Conservation (phyloP, 148 eudicot species). For the Cornus kousa region DNA sequence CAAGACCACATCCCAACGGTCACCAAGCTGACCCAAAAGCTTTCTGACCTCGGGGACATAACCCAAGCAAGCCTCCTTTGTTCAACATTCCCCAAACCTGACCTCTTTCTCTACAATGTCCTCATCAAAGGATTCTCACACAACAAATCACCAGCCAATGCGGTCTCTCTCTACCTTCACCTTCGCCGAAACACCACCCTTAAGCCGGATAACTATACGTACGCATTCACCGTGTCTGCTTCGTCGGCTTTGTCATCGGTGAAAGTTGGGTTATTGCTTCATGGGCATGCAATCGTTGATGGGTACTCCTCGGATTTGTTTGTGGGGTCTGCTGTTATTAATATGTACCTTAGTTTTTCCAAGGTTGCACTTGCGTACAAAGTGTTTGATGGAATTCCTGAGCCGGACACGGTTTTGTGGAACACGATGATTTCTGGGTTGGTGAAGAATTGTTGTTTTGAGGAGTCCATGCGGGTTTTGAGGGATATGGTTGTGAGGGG, state of each 20-base stretch:
- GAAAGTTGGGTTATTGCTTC: conserved; percentile 52
- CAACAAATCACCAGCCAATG: conserved; percentile 24
- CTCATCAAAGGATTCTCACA: conserved; percentile 38
- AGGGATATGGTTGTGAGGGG: conserved; percentile 49
- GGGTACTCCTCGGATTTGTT: conserved; percentile 63
- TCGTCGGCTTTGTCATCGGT: conserved; percentile 30
- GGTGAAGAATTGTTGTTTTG: conserved; percentile 51
- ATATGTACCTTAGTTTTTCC: conserved; percentile 46
- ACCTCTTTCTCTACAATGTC: conserved; percentile 58
- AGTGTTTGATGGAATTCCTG: conserved; percentile 63
- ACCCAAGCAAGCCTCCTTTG: conserved; percentile 48
- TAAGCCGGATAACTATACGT: conserved; percentile 49
- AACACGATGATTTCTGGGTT: conserved; percentile 75
- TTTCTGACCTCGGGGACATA: conserved; percentile 41
- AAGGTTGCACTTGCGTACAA: conserved; percentile 40
- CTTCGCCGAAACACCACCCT: conserved; percentile 30
- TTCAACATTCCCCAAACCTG: conserved; percentile 38
- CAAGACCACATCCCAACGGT: conserved; percentile 36
- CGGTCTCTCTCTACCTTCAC: conserved; percentile 30
- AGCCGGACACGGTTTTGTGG: conserved; percentile 72
- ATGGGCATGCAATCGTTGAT: conserved; percentile 52
- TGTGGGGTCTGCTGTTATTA: conserved; percentile 67
- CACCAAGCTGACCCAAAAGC: conserved; percentile 69
- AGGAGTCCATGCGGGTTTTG: conserved; percentile 44
- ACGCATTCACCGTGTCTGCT: conserved; percentile 40